These are phyloP conservation scores for Lactarius pseudohatsudake DNA, from an alignment of 768 basidiomycete species.

Conservation along the genomic window DNA sequence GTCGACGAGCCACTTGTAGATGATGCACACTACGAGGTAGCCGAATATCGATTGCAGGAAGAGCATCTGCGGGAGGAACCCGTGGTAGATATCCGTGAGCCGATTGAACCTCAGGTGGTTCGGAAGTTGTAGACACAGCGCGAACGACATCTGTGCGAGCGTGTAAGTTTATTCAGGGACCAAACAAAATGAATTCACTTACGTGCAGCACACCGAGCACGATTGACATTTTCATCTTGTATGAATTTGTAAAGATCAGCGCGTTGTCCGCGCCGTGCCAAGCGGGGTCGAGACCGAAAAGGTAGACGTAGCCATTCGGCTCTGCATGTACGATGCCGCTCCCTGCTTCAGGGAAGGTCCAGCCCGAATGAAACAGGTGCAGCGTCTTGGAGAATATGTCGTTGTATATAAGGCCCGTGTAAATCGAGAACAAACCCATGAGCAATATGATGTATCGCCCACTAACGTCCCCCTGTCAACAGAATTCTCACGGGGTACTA, in stretches of 20 bases:
- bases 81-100: conserved; percentile 81
- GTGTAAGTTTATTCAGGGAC: background rate
- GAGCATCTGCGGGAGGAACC: conserved; percentile 96
- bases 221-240: conserved; percentile 99
- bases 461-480: conserved; percentile 43
- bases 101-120: conserved; percentile 96
- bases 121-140: conserved; percentile 91
- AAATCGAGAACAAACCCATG: conserved; percentile 97
- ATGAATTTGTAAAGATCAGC: conserved; percentile 94
- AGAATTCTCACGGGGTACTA: conserved; percentile 22
- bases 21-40: conserved; percentile 88
- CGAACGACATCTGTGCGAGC: conserved; percentile 90
- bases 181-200: conserved; percentile 35
- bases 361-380: conserved; percentile 84
- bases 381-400: conserved; percentile 96
- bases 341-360: conserved; percentile 62
- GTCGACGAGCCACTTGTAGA: conserved; percentile 97
- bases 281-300: conserved; percentile 90
- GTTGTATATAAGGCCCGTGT: conserved; percentile 98
- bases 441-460: conserved; percentile 98
- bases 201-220: conserved; percentile 96
- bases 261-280: conserved; percentile 95
- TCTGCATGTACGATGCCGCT: conserved; percentile 47
- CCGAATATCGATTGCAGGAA: conserved; percentile 99
- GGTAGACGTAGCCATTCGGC: conserved; percentile 72